These are phyloP conservation scores for Trichoderma gracile DNA, from an alignment of 2,329 filamentous ascomycete genomes.

Conservation along the genomic window DNA sequence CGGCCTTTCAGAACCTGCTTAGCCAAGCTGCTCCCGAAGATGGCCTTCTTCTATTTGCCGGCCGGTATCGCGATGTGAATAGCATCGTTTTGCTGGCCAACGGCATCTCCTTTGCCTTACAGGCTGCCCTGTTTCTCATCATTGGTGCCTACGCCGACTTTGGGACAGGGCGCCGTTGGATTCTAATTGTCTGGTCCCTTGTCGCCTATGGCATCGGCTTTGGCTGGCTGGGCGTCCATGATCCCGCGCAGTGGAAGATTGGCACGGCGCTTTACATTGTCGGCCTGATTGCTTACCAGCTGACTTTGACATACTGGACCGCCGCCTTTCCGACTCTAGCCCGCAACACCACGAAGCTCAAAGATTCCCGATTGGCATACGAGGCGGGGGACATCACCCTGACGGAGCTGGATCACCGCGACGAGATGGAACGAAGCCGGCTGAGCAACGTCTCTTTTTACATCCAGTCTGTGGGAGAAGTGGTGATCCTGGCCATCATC, in stretches of 20 bases:
- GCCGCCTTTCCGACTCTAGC: constrained; percentile 53
- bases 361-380: constrained; percentile 37
- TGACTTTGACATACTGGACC: constrained; percentile 68
- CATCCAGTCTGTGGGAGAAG: constrained; percentile 61
- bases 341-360: constrained; percentile 40
- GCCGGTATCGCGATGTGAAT: constrained; percentile 59
- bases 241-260: constrained; percentile 58
- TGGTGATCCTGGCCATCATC: constrained; percentile 63
- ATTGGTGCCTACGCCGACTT: constrained; percentile 62
- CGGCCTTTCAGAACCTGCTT: constrained; percentile 27
- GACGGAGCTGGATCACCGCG: constrained; percentile 60
- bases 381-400: constrained; percentile 52
- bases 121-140: constrained; percentile 57
- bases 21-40: constrained; percentile 50
- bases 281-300: constrained; percentile 66
- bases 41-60: constrained; percentile 56
- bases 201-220: constrained; percentile 65
- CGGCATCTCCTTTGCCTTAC: constrained; percentile 67
- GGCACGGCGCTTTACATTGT: constrained; percentile 66
- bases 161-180: constrained; percentile 59
- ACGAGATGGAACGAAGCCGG: constrained; percentile 64
- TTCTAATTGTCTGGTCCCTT: constrained; percentile 61
- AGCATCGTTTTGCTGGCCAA: constrained; percentile 65
- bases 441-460: constrained; percentile 66
- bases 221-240: constrained; percentile 66